Percentiles rank a stretch among this genome's conserved stretches.
Evolutionary conservation across 192 early-diverging fungal genomes (phyloP).

Genomic region (Umbelopsis sp.): DNA sequence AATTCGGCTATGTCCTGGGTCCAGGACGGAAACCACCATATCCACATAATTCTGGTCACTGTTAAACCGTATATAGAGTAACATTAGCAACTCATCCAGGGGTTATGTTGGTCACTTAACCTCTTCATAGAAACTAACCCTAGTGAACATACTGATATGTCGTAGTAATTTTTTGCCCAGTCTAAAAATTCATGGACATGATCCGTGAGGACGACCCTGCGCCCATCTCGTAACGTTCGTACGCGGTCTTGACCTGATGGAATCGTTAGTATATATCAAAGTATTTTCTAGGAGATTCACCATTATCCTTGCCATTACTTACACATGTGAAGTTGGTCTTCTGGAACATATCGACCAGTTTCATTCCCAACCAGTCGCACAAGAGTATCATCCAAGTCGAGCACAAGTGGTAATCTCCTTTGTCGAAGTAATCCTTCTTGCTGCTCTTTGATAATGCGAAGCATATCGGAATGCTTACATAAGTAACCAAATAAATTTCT

Average conservation of each 20-base stretch:
- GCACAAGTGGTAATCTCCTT: slow-evolving; percentile 66
- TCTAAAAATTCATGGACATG: slow-evolving; percentile 72
- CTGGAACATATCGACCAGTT: slow-evolving; percentile 61
- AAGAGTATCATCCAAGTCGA: slow-evolving; percentile 80
- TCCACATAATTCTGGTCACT: slow-evolving; percentile 80
- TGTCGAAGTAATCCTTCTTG: slow-evolving; percentile 45
- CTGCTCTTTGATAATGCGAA: slow-evolving; percentile 55
- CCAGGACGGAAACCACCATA: slow-evolving; percentile 62
- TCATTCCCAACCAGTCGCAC: slow-evolving; percentile 69
- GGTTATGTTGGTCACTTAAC: no score
- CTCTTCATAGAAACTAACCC: no score
- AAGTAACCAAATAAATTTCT: slow-evolving; percentile 68
- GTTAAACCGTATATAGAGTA: slow-evolving; percentile 2
- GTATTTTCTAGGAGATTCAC: background rate
- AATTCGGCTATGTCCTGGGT: slow-evolving; percentile 59
- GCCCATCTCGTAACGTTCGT: slow-evolving; percentile 56
- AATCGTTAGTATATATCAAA: background rate
- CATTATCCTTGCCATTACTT: background rate
- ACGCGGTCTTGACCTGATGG: slow-evolving; percentile 62
- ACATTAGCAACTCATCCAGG: no score
- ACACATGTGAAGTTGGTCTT: slow-evolving; percentile 36
- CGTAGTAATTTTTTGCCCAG: slow-evolving; percentile 67
- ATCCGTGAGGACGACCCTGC: slow-evolving; percentile 64
- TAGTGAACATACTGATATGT: slow-evolving; percentile 76
- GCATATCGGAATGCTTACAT: slow-evolving; percentile 56